Evolutionary conservation across 805 yeast species (phyloP).

Genomic region (Nakazawaea anatomiae): DNA sequence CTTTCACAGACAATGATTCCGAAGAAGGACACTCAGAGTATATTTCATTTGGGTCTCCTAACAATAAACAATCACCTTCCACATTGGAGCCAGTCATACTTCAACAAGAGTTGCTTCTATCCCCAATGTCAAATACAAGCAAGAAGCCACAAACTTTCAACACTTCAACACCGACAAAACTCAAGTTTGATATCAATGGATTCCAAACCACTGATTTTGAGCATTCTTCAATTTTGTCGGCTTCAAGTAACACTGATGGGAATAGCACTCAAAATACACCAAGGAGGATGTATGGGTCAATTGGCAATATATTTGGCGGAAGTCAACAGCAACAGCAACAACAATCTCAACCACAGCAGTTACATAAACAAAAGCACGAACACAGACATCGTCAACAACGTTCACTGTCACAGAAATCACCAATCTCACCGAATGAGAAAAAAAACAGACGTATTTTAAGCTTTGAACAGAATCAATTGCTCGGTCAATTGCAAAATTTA

Average conservation of each 20-base stretch:
- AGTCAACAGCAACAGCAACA: neutral
- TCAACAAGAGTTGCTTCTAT: neutral
- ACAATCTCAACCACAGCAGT: neutral
- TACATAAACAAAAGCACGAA: neutral
- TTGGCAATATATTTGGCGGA: neutral
- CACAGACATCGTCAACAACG: neutral
- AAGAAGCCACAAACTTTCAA: neutral
- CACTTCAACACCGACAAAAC: conserved; percentile 2
- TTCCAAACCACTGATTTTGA: conserved; percentile 9
- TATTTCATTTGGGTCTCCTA: conserved; percentile 35
- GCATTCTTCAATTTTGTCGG: conserved; percentile 7
- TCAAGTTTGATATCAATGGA: conserved; percentile 6
- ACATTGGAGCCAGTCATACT: neutral
- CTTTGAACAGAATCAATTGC: conserved; percentile 46
- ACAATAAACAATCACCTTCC: conserved; percentile 17
- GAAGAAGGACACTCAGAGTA: conserved; percentile 23
- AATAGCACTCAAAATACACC: conserved; percentile 1
- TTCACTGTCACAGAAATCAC: neutral
- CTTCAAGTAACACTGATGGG: neutral
- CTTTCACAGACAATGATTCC: neutral
- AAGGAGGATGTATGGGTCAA: conserved; percentile 8
- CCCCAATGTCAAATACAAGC: conserved; percentile 2
- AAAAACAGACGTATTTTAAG: conserved; percentile 33
- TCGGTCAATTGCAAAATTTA: conserved; percentile 33
- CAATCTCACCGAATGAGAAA: neutral